Base-by-base conservation (phyloP, 2,329 filamentous ascomycete genomes). In the Neoscytalidium dimidiatum region DNA sequence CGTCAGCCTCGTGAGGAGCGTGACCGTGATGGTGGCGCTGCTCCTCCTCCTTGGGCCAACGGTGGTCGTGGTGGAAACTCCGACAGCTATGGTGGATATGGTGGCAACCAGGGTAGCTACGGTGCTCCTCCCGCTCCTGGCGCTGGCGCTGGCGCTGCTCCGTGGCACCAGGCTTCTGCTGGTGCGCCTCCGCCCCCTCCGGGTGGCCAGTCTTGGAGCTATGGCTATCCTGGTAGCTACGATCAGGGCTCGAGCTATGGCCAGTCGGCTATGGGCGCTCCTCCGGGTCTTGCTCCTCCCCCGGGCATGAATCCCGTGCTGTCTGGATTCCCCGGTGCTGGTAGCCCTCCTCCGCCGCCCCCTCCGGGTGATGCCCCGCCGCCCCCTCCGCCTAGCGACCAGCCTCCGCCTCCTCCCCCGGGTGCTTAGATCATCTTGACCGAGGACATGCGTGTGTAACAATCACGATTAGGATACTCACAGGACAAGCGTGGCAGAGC, bases 271-370 rank as follows among this genome's bases (percentile, higher is more conserved):
- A 67, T 68, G 46, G 78, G 77, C 23, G 58, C 62, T 3, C 66
- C 68, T 33, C 67, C 86, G 71, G 84, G 80, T 67, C 80, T 86
- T 26, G 77, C 78, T 48, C 84, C 75, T 64, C 75, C 75, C 60
- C 75, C 85, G 66, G 86, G 86, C 44, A 80, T 90, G 67, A 88
- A 85, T 73, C 85, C 87, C 52, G 81, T 92, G 66, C 88, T 90
- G 71, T 87, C 90, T 76, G 88, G 89, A 71, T 91, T 87, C 19
- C 62, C 62, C 9, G 51, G 67, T 68, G 81, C 77, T 66, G 78
- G 77, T 48, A 80, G 83, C 64, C 85, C 86, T 48, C 88, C 88
- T 28, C 86, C 88, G 1, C 85, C 87, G n/a, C 85, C 86, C 26
- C 85, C 86, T 67, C 84, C 83, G 63, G 82, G 82, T 68, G 87